Evolutionary conservation across 1,284 basidiomycete genomes (phyloP).

Genomic region (Somion occarium): DNA sequence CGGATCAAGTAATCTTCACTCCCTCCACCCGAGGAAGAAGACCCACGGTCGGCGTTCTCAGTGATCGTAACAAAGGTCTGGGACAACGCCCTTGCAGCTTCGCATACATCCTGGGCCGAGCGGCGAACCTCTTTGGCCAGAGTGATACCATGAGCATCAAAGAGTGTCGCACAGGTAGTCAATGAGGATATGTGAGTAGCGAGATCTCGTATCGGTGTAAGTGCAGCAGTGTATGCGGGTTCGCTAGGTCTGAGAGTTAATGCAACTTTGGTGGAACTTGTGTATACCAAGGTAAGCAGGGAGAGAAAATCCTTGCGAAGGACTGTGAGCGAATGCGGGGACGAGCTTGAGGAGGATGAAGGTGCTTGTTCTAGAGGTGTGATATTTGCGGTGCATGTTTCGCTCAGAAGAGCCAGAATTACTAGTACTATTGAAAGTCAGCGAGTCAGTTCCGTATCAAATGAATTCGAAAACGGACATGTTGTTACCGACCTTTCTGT

Average conservation of each 20-base stretch:
- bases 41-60: neutral
- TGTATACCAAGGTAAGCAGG: conserved; percentile 58
- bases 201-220: conserved; percentile 55
- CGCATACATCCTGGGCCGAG: conserved; percentile 41
- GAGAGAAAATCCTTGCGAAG: conserved; percentile 56
- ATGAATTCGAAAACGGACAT: neutral
- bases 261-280: conserved; percentile 58
- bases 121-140: conserved; percentile 45
- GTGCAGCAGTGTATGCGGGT: conserved; percentile 50
- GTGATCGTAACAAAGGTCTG: conserved; percentile 31
- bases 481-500: conserved; percentile 12
- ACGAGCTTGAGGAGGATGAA: conserved; percentile 16
- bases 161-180: conserved; percentile 51
- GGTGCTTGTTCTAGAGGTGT: conserved; percentile 22
- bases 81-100: conserved; percentile 38
- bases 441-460: neutral
- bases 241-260: conserved; percentile 59
- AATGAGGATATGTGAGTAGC: conserved; percentile 48
- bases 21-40: conserved; percentile 10
- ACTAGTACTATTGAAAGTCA: conserved; percentile 14
- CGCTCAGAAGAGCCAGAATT: conserved; percentile 21
- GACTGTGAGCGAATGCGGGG: conserved; percentile 30
- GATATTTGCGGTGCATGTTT: conserved; percentile 45
- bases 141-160: conserved; percentile 49
- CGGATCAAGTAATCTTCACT: conserved; percentile 45